A percentile compares a stretch with the other conserved stretches of the same genome.
Conservation (phyloP, 306 rosid genomes). For the Erythrophleum fordii region DNA sequence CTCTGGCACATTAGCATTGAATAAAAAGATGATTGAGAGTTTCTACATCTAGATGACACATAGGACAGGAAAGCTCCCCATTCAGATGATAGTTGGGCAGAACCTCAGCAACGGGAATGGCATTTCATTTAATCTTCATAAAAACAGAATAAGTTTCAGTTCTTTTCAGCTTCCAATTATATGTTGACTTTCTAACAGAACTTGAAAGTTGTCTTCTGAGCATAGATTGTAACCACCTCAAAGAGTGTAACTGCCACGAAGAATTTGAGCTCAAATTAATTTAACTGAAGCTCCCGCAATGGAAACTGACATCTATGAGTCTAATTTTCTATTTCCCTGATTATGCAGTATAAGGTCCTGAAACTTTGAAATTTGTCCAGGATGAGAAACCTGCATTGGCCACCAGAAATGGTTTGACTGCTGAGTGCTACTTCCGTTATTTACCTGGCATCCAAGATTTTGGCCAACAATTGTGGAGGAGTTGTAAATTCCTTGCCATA, state of each 20-base stretch:
- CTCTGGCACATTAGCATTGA: too few species aligned
- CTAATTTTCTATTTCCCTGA: background rate
- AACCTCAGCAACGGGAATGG: background rate
- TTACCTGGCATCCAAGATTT: background rate
- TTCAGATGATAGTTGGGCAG: background rate
- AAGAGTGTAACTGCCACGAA: background rate
- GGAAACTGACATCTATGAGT: background rate
- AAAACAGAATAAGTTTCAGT: background rate
- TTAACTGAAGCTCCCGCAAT: background rate
- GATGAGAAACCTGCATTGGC: background rate
- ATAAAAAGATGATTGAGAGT: background rate
- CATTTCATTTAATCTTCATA: background rate
- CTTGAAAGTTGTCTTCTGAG: too few species aligned
- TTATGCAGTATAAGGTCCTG: background rate
- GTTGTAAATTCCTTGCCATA: background rate
- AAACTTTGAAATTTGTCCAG: background rate
- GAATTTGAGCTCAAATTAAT: too few species aligned
- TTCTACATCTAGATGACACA: background rate
- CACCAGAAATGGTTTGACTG: background rate
- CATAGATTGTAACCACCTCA: background rate
- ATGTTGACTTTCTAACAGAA: background rate
- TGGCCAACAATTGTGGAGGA: background rate
- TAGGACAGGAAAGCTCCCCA: background rate
- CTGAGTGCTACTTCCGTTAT: background rate
- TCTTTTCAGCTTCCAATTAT: background rate